Evolutionary conservation across 768 basidiomycete species (phyloP).

Genomic region (Serendipita indica): DNA sequence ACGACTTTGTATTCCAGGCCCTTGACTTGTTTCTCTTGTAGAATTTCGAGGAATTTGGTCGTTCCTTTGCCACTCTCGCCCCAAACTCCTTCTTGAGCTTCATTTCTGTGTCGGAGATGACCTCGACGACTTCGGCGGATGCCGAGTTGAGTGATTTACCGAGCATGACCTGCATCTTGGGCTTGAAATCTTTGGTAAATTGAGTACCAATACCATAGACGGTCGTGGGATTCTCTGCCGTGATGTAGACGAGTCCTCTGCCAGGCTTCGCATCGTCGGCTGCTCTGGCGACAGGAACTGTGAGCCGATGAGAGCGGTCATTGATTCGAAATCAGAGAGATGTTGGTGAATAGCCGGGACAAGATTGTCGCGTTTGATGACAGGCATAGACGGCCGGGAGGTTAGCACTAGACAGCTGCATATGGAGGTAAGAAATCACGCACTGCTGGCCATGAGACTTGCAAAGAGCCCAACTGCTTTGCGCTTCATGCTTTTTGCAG

Average conservation of each 20-base stretch:
- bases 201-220: slow-evolving; percentile 68
- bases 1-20: slow-evolving; percentile 72
- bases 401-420: neutral
- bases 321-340: neutral
- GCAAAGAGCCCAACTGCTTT: slow-evolving; percentile 69
- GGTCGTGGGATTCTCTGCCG: slow-evolving; percentile 62
- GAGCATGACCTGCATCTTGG: slow-evolving; percentile 75
- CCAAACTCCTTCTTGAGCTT: slow-evolving; percentile 77
- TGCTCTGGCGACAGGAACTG: slow-evolving; percentile 89
- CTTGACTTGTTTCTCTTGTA: slow-evolving; percentile 38
- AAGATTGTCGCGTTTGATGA: neutral
- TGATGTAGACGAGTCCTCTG: slow-evolving; percentile 53
- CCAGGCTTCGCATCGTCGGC: slow-evolving; percentile 72
- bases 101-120: slow-evolving; percentile 77
- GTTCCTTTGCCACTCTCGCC: slow-evolving; percentile 68
- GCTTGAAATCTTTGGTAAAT: slow-evolving; percentile 58
- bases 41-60: slow-evolving; percentile 47
- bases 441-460: slow-evolving; percentile 77
- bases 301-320: neutral
- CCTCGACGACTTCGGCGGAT: slow-evolving; percentile 71
- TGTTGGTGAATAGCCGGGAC: neutral
- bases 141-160: slow-evolving; percentile 64
- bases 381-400: neutral
- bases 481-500: slow-evolving; percentile 76
- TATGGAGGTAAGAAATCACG: slow-evolving; percentile 20